Evolutionary conservation across 371 early-diverging fungal genomes (phyloP).

Genomic region (Mucor irregularis): DNA sequence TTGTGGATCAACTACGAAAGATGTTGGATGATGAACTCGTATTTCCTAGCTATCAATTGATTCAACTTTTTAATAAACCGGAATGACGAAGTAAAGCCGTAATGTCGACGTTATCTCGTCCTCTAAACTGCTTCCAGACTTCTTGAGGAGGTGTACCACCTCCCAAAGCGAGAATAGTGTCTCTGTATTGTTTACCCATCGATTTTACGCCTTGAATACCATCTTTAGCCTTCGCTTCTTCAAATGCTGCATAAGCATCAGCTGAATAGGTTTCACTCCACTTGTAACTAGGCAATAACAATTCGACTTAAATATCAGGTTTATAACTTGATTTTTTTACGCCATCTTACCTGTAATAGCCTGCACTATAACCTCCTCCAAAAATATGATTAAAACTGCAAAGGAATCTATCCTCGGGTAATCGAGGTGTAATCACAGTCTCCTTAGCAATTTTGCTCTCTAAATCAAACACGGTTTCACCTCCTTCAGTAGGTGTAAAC

Average conservation of each 20-base stretch:
- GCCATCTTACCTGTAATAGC: constrained; percentile 57
- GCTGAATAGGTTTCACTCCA: constrained; percentile 71
- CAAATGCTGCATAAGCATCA: constrained; percentile 69
- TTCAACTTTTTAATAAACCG: constrained; percentile 42
- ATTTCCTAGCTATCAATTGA: constrained; percentile 80
- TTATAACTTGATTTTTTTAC: neutral
- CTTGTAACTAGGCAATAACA: constrained; percentile 51
- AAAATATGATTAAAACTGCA: constrained; percentile 70
- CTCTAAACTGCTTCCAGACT: constrained; percentile 64
- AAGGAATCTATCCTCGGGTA: constrained; percentile 60
- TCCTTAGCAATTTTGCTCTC: constrained; percentile 57
- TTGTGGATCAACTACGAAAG: constrained; percentile 85
- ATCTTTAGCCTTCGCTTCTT: constrained; percentile 45
- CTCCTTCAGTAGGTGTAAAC: constrained; percentile 36
- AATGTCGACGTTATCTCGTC: constrained; percentile 55
- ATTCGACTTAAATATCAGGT: neutral
- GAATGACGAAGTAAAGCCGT: constrained; percentile 62
- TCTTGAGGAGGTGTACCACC: constrained; percentile 62
- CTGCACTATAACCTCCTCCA: constrained; percentile 66
- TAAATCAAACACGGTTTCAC: constrained; percentile 56
- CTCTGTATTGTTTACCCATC: constrained; percentile 59
- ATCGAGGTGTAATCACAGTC: constrained; percentile 50
- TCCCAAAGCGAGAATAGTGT: constrained; percentile 66
- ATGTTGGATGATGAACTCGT: constrained; percentile 90
- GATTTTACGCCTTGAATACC: constrained; percentile 31